Conservation (phyloP, 768 basidiomycete species). For the Brasilioporus rufonigricans region DNA sequence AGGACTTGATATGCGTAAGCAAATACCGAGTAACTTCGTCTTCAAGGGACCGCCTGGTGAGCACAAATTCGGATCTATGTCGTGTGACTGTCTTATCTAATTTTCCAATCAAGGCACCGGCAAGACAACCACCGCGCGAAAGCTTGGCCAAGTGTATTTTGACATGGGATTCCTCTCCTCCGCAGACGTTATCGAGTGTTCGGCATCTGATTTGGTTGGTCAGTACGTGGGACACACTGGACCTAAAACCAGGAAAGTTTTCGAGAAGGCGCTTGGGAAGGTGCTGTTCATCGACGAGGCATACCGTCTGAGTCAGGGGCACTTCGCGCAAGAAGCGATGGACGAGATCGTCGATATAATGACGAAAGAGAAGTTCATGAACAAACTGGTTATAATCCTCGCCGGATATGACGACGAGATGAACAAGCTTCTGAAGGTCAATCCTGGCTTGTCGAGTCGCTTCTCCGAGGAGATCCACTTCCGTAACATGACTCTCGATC, state of each 20-base stretch:
- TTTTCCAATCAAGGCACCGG: slow-evolving; percentile 48
- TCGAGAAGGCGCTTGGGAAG: slow-evolving; percentile 64
- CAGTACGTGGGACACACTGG: slow-evolving; percentile 73
- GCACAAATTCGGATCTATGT: not conserved
- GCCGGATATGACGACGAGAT: slow-evolving; percentile 72
- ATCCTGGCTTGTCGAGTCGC: slow-evolving; percentile 63
- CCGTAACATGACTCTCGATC: slow-evolving; percentile 45
- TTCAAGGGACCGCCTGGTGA: slow-evolving; percentile 74
- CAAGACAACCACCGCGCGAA: slow-evolving; percentile 61
- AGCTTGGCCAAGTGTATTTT: slow-evolving; percentile 60
- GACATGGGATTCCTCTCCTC: slow-evolving; percentile 58
- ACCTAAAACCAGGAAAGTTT: slow-evolving; percentile 56
- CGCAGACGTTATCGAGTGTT: slow-evolving; percentile 61
- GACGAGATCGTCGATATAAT: slow-evolving; percentile 67
- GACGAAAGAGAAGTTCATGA: slow-evolving; percentile 54
- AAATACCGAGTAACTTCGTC: slow-evolving; percentile 61
- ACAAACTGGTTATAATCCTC: slow-evolving; percentile 63
- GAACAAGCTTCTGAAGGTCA: slow-evolving; percentile 55
- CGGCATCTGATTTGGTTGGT: slow-evolving; percentile 66
- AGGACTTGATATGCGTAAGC: slow-evolving; percentile 44
- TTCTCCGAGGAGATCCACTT: slow-evolving; percentile 63
- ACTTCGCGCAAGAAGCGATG: slow-evolving; percentile 67
- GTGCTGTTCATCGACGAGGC: slow-evolving; percentile 76
- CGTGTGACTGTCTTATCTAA: not conserved
- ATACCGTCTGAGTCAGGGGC: slow-evolving; percentile 59